Base-by-base conservation (phyloP, 106 monocot genomes). In the Acorus calamus region DNA sequence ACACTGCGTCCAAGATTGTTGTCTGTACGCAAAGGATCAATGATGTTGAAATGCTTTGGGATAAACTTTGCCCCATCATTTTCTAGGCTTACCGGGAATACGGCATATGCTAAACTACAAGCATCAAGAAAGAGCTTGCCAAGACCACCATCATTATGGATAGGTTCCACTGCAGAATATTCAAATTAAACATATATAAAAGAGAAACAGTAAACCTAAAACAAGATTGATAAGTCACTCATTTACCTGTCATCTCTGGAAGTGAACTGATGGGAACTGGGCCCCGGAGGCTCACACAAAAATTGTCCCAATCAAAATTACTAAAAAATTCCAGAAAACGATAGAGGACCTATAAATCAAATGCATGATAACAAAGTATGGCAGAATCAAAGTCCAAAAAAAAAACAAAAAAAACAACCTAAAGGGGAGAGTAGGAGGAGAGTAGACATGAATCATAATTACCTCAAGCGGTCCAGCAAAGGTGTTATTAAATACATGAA, bases 401-500 rank as follows among this genome's bases (percentile, higher is more conserved):
- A 48, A 45, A 12, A 43, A 64, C 42, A 45, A 12, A 44, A 51
- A 42, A 52, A 11, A 28, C 0, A 28, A 0, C 28, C 28, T 28
- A 1, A 28, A 28, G 28, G 28, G 28, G 28, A 28, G 28, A 28
- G 28, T 28, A 28, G 2, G 46, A 12, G 4, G 60, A 4, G 68
- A 55, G 3, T 11, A 57, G 28, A 78, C 52, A 66, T 2, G 52
- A 60, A 56, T 5, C 57, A 48, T 52, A 57, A 3, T 71, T 77
- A 96, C 96, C 96, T 96, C 96, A 70, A 96, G 90, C 53, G 96
- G 96, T 49, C 96, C 96, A 67, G 96, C 55, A 76, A 96, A 96
- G 7, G 79, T 69, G 72, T 85, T 87, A 61, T 90, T 90, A 59
- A 82, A 96, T 55, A 96, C 77, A 84, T 96, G 84, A 80, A 96